These are phyloP conservation scores for Gleditsia sinensis DNA, from an alignment of 306 rosid species.

Conservation along the genomic window DNA sequence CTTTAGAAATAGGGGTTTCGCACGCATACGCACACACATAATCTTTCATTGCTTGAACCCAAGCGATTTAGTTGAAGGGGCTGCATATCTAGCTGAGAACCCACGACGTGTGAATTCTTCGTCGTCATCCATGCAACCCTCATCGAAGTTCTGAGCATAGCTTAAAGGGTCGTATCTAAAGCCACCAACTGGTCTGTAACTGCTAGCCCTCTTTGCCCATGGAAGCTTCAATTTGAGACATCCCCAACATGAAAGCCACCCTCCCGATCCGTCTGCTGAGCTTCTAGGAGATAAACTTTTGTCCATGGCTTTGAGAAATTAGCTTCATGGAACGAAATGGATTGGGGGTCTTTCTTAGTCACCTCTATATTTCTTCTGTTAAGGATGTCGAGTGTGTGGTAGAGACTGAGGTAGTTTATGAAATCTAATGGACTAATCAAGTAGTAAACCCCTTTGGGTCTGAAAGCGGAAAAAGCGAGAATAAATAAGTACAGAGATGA, in stretches of 20 bases:
- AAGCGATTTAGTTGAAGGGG: constrained; percentile 43
- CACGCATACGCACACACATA: background rate
- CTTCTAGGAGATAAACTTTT: constrained; percentile 44
- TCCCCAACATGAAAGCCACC: constrained; percentile 71
- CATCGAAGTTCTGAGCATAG: constrained; percentile 84
- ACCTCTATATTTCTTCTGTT: constrained; percentile 11
- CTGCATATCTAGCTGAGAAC: constrained; percentile 77
- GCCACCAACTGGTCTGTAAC: constrained; percentile 36
- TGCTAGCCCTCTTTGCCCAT: constrained; percentile 38
- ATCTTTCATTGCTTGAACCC: constrained; percentile 36
- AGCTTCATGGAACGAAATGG: constrained; percentile 33
- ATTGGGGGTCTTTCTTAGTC: background rate
- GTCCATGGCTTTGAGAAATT: constrained; percentile 45
- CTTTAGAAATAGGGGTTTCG: background rate
- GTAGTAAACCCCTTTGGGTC: background rate
- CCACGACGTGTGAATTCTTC: constrained; percentile 51
- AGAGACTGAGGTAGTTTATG: constrained; percentile 35
- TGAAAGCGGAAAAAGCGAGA: background rate
- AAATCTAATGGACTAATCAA: background rate
- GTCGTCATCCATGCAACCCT: constrained; percentile 54
- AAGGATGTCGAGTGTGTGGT: constrained; percentile 64
- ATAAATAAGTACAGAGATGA: too few relatives aligned
- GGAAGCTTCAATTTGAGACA: constrained; percentile 69
- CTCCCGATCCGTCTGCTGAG: constrained; percentile 36
- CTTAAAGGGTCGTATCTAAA: constrained; percentile 75